Evolutionary conservation across 441 rosid species (phyloP).

Genomic region (Gossypium trilobum): DNA sequence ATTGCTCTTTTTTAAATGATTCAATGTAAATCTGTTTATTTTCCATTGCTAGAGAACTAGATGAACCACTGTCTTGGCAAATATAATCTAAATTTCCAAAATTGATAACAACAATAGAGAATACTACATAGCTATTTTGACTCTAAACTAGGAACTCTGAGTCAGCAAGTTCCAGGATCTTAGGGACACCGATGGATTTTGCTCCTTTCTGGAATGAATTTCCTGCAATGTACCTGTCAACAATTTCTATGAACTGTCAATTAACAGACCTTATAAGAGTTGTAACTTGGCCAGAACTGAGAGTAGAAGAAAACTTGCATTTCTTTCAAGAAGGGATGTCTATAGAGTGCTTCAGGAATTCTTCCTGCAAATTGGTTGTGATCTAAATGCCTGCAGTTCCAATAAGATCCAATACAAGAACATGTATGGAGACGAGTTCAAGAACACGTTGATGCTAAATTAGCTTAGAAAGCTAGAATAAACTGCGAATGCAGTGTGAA

Average conservation of each 20-base stretch:
- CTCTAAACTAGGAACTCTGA: constrained; percentile 54
- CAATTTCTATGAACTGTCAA: constrained; percentile 2
- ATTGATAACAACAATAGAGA: neutral
- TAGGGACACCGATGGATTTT: constrained; percentile 59
- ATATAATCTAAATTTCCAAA: neutral
- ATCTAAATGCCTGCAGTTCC: constrained; percentile 56
- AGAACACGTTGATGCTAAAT: neutral
- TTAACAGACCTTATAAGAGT: neutral
- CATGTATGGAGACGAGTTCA: neutral
- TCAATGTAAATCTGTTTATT: neutral
- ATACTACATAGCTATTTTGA: constrained; percentile 5
- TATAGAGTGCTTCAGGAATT: constrained; percentile 62
- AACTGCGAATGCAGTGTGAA: neutral
- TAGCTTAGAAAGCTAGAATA: neutral
- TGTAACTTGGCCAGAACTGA: neutral
- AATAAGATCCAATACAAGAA: neutral
- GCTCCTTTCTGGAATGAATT: constrained; percentile 57
- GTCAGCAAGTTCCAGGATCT: constrained; percentile 57
- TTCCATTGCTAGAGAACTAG: neutral
- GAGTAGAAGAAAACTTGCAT: constrained; percentile 38
- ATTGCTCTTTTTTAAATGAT: neutral
- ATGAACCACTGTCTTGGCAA: neutral
- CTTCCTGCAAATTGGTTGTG: constrained; percentile 68
- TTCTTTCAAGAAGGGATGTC: constrained; percentile 60
- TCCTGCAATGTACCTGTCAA: constrained; percentile 66